Base-by-base conservation (phyloP, 495 filamentous ascomycete genomes). In the Xylaria scruposa region DNA sequence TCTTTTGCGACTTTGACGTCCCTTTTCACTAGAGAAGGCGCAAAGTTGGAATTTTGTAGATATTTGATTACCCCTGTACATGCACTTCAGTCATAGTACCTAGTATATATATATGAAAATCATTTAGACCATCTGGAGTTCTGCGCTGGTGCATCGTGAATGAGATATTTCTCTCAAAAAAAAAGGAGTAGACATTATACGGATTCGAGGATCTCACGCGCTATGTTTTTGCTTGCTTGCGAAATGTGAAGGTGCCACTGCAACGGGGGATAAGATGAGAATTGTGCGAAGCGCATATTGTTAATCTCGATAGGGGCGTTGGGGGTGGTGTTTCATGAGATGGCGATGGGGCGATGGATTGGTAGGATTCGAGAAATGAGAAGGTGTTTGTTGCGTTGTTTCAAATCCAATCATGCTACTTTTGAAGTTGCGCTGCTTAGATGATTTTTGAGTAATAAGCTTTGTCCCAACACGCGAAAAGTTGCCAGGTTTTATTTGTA, bases 21-120 rank as follows among this genome's bases (percentile, higher is more conserved):
- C 36, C 19, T 51, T 10, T 36, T 66, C 44, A 26, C 21, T 21
- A 33, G 26, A 40, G 63, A 29, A 1, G 66, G 36, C 24, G 49
- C 40, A 24, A 33, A n/a, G 40, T 59, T 40, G 10, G 36, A 53
- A 69, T 49, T 21, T 60, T 69, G 67, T 69, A 69, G 38, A 69
- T 69, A 61, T 69, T 61, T 61, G 51, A 66, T 58, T 69, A 19
- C 38, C 17, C 26, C 26, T 69, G 67, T 61, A 69, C 67, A 61
- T 69, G 53, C 53, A 59, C 17, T 67, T 1, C 15, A 17, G 53
- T 44, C 29, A 36, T 33, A 29, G 36, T 26, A 63, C 58, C 46
- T 38, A 26, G 49, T 67, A 67, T 56, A 67, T 67, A 67, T 67
- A 40, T 31, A 31, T 31, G 4, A 44, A 63, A 26, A 15, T 1